Conservation (phyloP, 371 early-diverging fungal genomes). For the Mucor lusitanicus region DNA sequence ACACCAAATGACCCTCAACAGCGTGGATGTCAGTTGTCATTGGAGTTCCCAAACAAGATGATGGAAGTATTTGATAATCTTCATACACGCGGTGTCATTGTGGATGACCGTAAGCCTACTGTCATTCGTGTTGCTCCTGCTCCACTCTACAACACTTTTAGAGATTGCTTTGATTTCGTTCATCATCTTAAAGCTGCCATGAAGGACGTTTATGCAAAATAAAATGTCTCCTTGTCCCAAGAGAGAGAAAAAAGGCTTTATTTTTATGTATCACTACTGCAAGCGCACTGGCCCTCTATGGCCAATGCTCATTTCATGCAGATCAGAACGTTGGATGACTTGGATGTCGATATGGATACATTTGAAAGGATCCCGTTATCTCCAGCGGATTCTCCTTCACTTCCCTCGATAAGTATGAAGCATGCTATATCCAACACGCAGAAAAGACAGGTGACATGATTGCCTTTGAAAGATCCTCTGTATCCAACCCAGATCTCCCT, state of each 20-base stretch:
- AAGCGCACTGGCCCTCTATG: constrained; percentile 21
- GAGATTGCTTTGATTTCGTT: constrained; percentile 68
- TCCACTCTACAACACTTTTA: constrained; percentile 88
- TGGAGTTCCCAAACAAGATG: constrained; percentile 67
- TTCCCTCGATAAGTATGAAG: neutral
- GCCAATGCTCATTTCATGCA: constrained; percentile 41
- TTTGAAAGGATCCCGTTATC: constrained; percentile 37
- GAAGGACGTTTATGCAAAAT: constrained; percentile 35
- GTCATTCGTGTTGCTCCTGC: constrained; percentile 91
- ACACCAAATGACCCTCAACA: constrained; percentile 78
- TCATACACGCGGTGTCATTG: constrained; percentile 72
- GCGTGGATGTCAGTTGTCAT: constrained; percentile 90
- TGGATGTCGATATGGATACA: constrained; percentile 15
- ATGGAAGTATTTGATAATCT: constrained; percentile 62
- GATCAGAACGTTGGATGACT: constrained; percentile 13
- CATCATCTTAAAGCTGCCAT: constrained; percentile 48
- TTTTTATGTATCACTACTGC: constrained; percentile 21
- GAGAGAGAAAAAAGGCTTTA: too few relatives aligned
- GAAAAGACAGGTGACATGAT: constrained; percentile 15
- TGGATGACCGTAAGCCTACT: constrained; percentile 91
- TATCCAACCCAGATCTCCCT: constrained; percentile 28
- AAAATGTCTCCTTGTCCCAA: neutral
- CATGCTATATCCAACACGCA: constrained; percentile 13
- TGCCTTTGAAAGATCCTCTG: constrained; percentile 23
- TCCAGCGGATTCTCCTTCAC: constrained; percentile 35